Evolutionary conservation across 768 basidiomycete genomes (phyloP).

Genomic region (Mycena galopus): DNA sequence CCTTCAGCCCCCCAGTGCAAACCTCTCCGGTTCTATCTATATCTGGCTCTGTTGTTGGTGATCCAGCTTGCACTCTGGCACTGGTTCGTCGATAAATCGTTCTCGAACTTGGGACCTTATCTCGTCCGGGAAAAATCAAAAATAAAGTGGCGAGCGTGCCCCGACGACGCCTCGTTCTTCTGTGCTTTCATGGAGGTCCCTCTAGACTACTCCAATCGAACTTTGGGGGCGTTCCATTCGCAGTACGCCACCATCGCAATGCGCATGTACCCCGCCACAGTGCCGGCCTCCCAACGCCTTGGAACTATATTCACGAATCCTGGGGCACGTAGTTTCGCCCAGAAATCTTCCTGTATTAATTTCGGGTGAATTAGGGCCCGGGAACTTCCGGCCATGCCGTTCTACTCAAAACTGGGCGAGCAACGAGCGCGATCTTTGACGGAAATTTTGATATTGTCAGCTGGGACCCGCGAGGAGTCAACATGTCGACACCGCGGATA

Average conservation of each 20-base stretch:
- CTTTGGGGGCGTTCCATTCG: not conserved
- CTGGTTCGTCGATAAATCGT: not conserved
- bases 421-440: conserved; percentile 13
- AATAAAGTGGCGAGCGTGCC: not conserved
- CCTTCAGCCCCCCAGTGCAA: not conserved
- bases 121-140: not conserved
- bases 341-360: not conserved
- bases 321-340: conserved; percentile 5
- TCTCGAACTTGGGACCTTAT: not conserved
- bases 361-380: conserved; percentile 11
- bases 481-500: conserved; percentile 27
- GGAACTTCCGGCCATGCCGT: conserved; percentile 24
- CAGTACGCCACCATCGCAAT: conserved; percentile 18
- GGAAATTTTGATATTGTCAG: conserved; percentile 29
- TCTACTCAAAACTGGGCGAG: conserved; percentile 16
- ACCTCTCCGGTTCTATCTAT: not conserved
- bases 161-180: conserved; percentile 8
- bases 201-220: conserved; percentile 14
- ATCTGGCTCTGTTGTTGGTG: not conserved
- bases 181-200: conserved; percentile 27
- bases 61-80: not conserved
- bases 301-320: conserved; percentile 30
- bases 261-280: conserved; percentile 29
- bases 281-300: conserved; percentile 15
- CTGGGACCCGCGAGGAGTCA: conserved; percentile 32